A percentile compares a stretch with the other conserved stretches of the same genome.
phyloP scores from a whole-genome alignment of 2,329 filamentous ascomycete genomes.

The Hypoxylon sp. region DNA sequence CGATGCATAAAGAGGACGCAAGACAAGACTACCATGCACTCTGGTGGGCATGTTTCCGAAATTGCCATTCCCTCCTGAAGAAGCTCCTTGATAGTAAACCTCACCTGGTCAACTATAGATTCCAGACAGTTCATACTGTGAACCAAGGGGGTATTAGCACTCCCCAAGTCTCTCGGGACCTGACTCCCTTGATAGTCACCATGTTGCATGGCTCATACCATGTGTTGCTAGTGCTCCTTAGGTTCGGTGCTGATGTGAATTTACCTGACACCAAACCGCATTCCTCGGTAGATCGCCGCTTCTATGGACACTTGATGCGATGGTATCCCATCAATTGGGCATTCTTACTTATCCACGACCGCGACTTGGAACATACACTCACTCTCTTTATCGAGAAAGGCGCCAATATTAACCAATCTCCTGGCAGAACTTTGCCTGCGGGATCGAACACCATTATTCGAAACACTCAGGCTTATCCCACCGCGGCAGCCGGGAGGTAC shows the following conservation, averaged over 20 bases:
- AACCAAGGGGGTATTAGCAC: too few species aligned
- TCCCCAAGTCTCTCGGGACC: not conserved
- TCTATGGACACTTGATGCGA: not conserved
- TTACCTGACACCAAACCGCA: not conserved
- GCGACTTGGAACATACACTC: conserved; percentile 7
- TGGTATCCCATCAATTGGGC: conserved; percentile 37
- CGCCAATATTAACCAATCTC: conserved; percentile 18
- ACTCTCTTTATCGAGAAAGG: conserved; percentile 4
- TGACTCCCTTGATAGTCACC: conserved; percentile 20
- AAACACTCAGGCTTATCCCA: not conserved
- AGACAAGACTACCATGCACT: conserved; percentile 23
- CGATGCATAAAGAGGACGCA: conserved; percentile 18
- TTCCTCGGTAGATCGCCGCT: not conserved
- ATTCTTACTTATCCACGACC: not conserved
- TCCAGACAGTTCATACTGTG: not conserved
- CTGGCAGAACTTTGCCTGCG: not conserved
- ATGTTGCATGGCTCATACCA: conserved; percentile 3
- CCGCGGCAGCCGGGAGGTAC: not conserved
- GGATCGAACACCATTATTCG: conserved; percentile 10
- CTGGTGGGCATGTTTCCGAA: conserved; percentile 28
- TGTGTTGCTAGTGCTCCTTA: conserved; percentile 5
- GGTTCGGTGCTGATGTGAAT: conserved; percentile 9
- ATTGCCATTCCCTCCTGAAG: not conserved
- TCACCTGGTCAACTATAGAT: conserved; percentile 12
- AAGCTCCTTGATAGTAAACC: not conserved